Base-by-base conservation (phyloP, 192 early-diverging fungal genomes). In the Backusella mclennaniae region DNA sequence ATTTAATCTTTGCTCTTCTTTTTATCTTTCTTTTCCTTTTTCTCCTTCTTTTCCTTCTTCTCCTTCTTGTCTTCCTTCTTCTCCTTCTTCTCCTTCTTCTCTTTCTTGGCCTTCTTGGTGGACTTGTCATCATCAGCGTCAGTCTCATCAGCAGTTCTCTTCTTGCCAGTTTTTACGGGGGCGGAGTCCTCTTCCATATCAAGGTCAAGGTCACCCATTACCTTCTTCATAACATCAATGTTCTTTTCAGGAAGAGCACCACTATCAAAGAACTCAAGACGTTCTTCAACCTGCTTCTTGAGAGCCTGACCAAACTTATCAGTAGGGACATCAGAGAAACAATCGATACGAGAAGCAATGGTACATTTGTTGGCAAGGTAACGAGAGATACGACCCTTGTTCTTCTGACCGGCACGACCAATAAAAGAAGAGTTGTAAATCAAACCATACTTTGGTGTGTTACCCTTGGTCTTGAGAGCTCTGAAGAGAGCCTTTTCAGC, bases 401-500 rank as follows among this genome's bases (percentile, higher is more conserved):
- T 98, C 92, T 99, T 99, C 63, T 90, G 85, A 59, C 92, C 96
- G 8, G 97, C 97, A 74, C 93, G 94, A 67, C 96, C 97, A 82
- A 99, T 96, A 77, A 97, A 94, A 14, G 95, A 93, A 23, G 97
- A 95, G 86, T 99, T 95, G 89, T 96, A 99, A 80, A 99, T 94
- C 35, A 99, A 87, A 83, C 97, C 97, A 78, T 99, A 99, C 85
- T 99, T 99, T 79, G 96, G 97, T 2, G 97, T 99, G 82, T 97
- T 96, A 77, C 96, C 95, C 77, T 94, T 94, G 73, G 95, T 94
- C 90, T 99, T 99, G 78, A 99, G 88, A 23, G 97, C 97, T 68
- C 93, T 91, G 95, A 99, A 99, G 63, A 99, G 91, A 52, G 97
- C 97, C 90, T 99, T 99, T 81, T 99, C 97, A 70, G 97, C 97